Base-by-base conservation (phyloP, 331 rosid genomes). In the Cydonia oblonga region DNA sequence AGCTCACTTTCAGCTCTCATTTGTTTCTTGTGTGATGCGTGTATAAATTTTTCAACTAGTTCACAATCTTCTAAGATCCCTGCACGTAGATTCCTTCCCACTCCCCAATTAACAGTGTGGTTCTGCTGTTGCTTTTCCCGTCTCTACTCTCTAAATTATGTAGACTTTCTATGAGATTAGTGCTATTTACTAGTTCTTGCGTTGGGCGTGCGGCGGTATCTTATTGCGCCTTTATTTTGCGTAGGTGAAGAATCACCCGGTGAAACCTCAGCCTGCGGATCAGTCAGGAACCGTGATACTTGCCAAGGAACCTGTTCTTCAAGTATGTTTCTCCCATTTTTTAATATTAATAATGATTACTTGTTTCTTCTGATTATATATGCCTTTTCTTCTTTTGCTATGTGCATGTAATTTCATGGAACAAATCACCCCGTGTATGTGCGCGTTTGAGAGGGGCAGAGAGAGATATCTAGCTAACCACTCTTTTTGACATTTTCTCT, bases 211-310 rank as follows among this genome's bases (percentile, higher is more conserved):
- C 13, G 25, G 8, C 16, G 66, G 40, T 64, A 49, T 20, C 28
- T n/a, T 40, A 7, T 40, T 32, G 26, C 42, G 62, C 40, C 28
- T 44, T 32, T 8, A 51, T 78, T 74, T 5, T 59, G 63, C 73
- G 15, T 61, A 95, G 99, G 93, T 91, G 2, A 95, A 91, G 86
- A 90, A 76, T 68, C 99, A 91, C 80, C 99, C 99, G 0, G 96
- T 95, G 57, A 91, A 95, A 89, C 76, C 96, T 82, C 97, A 95
- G 81, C 85, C 91, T 53, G 79, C 86, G 6, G 97, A 95, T 69
- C 91, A 76, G 71, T 74, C 99, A 1, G 99, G 99, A 82, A 91
- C 89, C 16, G 77, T 90, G 81, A 91, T 95, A 76, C 99, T 91
- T 66, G 85, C 99, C 20, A 95, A 87, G 84, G 97, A 90, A 74